Evolutionary conservation across 2,329 filamentous ascomycete species (phyloP).

Genomic region (Colletotrichum sp.): DNA sequence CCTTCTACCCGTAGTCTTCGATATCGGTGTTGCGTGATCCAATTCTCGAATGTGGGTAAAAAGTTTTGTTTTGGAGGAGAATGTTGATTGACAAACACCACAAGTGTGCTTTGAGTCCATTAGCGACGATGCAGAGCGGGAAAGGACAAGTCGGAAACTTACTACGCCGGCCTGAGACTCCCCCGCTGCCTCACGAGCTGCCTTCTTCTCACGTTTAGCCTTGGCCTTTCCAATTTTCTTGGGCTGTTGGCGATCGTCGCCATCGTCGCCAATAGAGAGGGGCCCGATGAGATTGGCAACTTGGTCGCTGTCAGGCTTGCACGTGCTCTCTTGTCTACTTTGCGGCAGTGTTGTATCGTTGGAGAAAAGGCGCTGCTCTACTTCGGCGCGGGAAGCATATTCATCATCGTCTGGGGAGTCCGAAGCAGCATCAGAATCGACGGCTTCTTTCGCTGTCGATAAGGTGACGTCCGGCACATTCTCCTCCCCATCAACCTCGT

Average conservation of each 20-base stretch:
- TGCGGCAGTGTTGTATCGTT: not conserved
- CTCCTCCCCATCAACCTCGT: not conserved
- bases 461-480: not conserved
- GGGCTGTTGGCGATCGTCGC: not conserved
- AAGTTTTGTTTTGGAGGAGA: constrained; percentile 70
- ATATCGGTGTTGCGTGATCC: constrained; percentile 62
- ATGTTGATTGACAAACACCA: constrained; percentile 48
- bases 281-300: not conserved
- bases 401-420: constrained; percentile 1
- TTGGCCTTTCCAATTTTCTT: constrained; percentile 58
- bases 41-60: constrained; percentile 75
- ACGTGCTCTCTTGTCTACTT: not conserved
- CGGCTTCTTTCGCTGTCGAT: not conserved
- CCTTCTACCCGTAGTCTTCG: constrained; percentile 33
- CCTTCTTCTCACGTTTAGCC: constrained; percentile 54
- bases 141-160: constrained; percentile 28
- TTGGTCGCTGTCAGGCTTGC: not conserved
- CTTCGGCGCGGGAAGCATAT: constrained; percentile 14
- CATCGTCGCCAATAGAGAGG: not conserved
- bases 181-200: constrained; percentile 42
- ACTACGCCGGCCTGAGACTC: constrained; percentile 36
- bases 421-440: not conserved
- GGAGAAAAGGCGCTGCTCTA: constrained; percentile 14
- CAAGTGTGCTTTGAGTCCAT: constrained; percentile 44
- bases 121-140: not conserved